A percentile compares a stretch with the other conserved stretches of the same genome.
Conservation (phyloP, 495 filamentous ascomycete genomes). For the Talaromyces wortmannii region DNA sequence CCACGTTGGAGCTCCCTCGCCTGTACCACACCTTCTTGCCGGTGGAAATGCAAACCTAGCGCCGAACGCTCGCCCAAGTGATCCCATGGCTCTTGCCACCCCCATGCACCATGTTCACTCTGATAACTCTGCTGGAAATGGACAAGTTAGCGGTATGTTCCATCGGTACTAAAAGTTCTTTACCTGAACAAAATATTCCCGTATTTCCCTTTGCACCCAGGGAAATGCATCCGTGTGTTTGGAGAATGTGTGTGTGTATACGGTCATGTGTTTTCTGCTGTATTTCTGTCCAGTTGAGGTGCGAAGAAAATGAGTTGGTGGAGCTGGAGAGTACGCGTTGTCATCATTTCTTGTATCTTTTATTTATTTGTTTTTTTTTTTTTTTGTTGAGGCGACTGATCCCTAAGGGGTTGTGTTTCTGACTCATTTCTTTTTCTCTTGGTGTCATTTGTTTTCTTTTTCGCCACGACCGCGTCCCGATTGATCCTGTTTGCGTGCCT, state of each 20-base stretch:
- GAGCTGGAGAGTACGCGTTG: slow-evolving; percentile 5
- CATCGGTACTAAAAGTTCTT: slow-evolving; percentile 44
- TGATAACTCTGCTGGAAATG: slow-evolving; percentile 64
- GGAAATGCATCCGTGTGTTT: background rate
- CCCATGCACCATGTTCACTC: slow-evolving; percentile 66
- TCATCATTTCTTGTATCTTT: slow-evolving; percentile 9
- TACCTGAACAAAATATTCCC: slow-evolving; percentile 7
- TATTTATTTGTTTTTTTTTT: slow-evolving; percentile 3
- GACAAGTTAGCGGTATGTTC: slow-evolving; percentile 95
- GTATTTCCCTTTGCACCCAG: slow-evolving; percentile 6
- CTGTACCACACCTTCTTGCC: slow-evolving; percentile 19
- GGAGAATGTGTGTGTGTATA: background rate
- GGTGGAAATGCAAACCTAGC: slow-evolving; percentile 41
- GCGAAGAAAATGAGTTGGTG: no score
- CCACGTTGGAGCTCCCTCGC: slow-evolving; percentile 45
- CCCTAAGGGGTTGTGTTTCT: slow-evolving; percentile 14
- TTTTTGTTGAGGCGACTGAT: slow-evolving; percentile 8
- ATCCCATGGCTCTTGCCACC: slow-evolving; percentile 56
- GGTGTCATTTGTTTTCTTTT: slow-evolving; percentile 17
- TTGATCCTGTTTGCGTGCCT: slow-evolving; percentile 22
- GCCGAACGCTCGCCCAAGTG: slow-evolving; percentile 42
- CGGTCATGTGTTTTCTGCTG: background rate
- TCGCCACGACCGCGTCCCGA: slow-evolving; percentile 3
- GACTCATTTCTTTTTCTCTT: slow-evolving; percentile 17
- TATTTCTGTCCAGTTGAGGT: no score